Evolutionary conservation across 768 basidiomycete species (phyloP), one percentile per base, ranked within the genome.

Genomic region (Omphalotus guepiniiformis): DNA sequence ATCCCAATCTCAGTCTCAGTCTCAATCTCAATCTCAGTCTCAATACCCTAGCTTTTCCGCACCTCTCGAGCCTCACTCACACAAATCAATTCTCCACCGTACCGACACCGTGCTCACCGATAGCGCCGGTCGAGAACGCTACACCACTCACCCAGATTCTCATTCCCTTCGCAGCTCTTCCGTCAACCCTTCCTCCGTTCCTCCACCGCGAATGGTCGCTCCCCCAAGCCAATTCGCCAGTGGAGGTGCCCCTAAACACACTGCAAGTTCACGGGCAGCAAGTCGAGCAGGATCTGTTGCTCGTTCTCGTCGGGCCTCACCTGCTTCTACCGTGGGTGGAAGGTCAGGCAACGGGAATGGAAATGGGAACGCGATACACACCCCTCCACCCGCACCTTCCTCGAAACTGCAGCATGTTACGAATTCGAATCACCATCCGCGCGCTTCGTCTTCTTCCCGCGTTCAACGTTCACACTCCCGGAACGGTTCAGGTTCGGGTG

Each of bases 61-160:
- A 26, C 29, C 30, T 16, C 44, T 23, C 9, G 44, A 46, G 15
- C 23, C 6, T 18, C 2, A 15, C 6, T 30, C n/a, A 18, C 23
- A 32, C 44, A 46, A 46, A 37, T n/a, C n/a, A n/a, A n/a, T n/a
- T n/a, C 32, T 46, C 19, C 6, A 13, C 13, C 44, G 44, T 27
- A 46, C 44, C 7, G 44, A 46, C n/a, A 46, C 44, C 21, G 44
- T 46, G 3, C 23, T 46, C 28, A 19, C 38, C 21, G 44, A 46
- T 16, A 46, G 23, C 23, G 21, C 32, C 35, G 34, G 44, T 15
- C 29, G 29, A n/a, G n/a, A n/a, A n/a, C n/a, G n/a, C n/a, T n/a
- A n/a, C n/a, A n/a, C n/a, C n/a, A n/a, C n/a, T n/a, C n/a, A n/a
- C n/a, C n/a, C 30, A 32, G 30, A 32, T 9, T 32, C 30, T n/a